Base-by-base conservation (phyloP, 805 yeast genomes). In the Metschnikowia peoriensis region DNA sequence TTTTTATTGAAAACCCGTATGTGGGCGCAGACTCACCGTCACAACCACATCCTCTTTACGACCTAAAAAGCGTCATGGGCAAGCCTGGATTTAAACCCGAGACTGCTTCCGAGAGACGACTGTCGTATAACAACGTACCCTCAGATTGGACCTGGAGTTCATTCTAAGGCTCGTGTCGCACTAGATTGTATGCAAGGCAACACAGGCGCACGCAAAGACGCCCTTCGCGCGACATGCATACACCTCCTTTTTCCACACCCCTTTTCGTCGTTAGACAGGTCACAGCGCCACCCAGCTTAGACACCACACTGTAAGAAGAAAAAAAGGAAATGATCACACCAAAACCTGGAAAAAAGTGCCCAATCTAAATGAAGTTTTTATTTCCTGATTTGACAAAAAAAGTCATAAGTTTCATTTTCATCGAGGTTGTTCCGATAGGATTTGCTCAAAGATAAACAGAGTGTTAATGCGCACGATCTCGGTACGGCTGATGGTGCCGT, bases 61-160 rank as follows among this genome's bases (percentile, higher is more conserved):
- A 42, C 28, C 6, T 38, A 27, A 41, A 46, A 56, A 9, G 49
- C 27, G 11, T 12, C 38, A 22, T 16, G 38, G 6, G 32, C 34
- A 28, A 37, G 34, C n/a, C 44, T 15, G 38, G 38, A 6, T 9
- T 29, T 28, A 37, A 37, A 17, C 17, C 14, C 11, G n/a, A 10
- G 12, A 7, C 7, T 14, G 51, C 32, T 7, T 9, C 44, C 28
- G 53, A 46, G 32, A 35, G 53, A 15, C 41, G 53, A 22, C 47
- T 28, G 40, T 41, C 50, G 7, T 45, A 46, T 12, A 52, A 27
- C 14, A 52, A 44, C 15, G 57, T 55, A 28, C 61, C 63, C 1
- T 50, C 59, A 32, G 81, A 78, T 62, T 78, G 83, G 83, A 74
- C 71, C 28, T 78, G 83, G 83, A 77, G 83, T 60, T 77, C 82